Conservation (phyloP, 2,329 filamentous ascomycete genomes). For the Aspergillus proliferans region DNA sequence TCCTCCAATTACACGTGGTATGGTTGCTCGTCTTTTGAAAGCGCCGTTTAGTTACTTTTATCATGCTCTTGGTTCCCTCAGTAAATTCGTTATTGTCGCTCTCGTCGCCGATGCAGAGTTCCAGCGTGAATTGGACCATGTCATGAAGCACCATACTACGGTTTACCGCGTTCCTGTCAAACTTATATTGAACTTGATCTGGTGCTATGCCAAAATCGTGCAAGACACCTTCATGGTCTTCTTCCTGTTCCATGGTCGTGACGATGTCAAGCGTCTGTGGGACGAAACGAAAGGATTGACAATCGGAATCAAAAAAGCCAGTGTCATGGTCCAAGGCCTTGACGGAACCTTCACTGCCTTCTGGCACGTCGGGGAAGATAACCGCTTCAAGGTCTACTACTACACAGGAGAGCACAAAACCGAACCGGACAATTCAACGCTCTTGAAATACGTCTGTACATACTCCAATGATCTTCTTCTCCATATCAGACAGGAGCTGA, state of each 20-base stretch:
- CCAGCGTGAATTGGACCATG: constrained; percentile 45
- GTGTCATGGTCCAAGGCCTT: constrained; percentile 43
- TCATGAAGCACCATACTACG: constrained; percentile 30
- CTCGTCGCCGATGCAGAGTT: constrained; percentile 49
- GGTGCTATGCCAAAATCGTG: constrained; percentile 42
- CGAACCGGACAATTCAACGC: constrained; percentile 39
- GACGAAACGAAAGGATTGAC: constrained; percentile 46
- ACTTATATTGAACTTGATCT: constrained; percentile 42
- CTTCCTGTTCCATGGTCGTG: constrained; percentile 46
- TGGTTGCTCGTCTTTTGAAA: constrained; percentile 19
- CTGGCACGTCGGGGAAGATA: constrained; percentile 33
- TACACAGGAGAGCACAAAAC: constrained; percentile 36
- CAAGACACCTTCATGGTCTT: constrained; percentile 43
- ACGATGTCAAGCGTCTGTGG: constrained; percentile 43
- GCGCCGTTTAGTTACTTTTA: constrained; percentile 37
- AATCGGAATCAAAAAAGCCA: constrained; percentile 42
- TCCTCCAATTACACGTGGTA: constrained; percentile 18
- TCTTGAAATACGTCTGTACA: constrained; percentile 42
- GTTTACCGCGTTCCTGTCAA: constrained; percentile 32
- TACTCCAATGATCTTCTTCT: constrained; percentile 46
- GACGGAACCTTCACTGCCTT: constrained; percentile 48
- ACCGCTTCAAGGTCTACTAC: constrained; percentile 37
- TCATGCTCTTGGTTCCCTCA: constrained; percentile 36
- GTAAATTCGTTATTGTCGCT: constrained; percentile 47
- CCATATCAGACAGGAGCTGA: constrained; percentile 40